Percentiles rank a stretch among this genome's conserved stretches.
These are phyloP conservation scores for Vitis rotundifolia DNA, from an alignment of 164 flowering plant species.

Conservation along the genomic window DNA sequence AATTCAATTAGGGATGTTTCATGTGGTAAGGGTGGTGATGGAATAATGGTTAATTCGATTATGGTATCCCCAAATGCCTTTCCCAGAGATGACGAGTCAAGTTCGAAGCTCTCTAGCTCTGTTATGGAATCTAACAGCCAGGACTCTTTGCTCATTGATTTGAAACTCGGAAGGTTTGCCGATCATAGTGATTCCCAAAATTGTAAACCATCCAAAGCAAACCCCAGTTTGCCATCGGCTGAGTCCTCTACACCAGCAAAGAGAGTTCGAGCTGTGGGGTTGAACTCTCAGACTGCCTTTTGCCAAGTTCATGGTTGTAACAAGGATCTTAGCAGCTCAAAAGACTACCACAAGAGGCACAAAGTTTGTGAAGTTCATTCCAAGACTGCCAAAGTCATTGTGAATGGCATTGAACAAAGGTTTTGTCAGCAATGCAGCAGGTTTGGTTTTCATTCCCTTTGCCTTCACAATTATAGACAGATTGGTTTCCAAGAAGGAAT, in stretches of 20 bases:
- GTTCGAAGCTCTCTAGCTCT: constrained; percentile 42
- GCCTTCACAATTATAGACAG: not conserved
- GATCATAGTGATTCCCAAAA: constrained; percentile 32
- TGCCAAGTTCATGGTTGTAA: constrained; percentile 87
- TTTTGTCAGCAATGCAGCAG: constrained; percentile 82
- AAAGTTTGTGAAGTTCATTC: constrained; percentile 87
- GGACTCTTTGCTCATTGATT: constrained; percentile 54
- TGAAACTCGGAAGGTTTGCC: constrained; percentile 60
- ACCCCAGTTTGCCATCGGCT: constrained; percentile 23
- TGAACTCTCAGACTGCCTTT: constrained; percentile 40
- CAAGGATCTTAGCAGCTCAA: constrained; percentile 68
- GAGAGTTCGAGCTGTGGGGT: constrained; percentile 31
- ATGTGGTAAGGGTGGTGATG: constrained; percentile 21
- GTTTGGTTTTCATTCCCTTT: constrained; percentile 27
- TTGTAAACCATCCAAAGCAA: constrained; percentile 24
- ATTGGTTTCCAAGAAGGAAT: not conserved
- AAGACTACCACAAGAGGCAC: constrained; percentile 91
- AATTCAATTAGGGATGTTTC: constrained; percentile 19
- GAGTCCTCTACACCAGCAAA: constrained; percentile 43
- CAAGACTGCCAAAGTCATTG: constrained; percentile 72
- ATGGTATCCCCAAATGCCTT: constrained; percentile 22
- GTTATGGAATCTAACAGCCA: constrained; percentile 33
- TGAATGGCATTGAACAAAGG: constrained; percentile 77
- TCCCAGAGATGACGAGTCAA: constrained; percentile 36
- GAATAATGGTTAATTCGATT: constrained; percentile 19